Conservation (phyloP, 768 basidiomycete genomes). For the Suillus fuscotomentosus region DNA sequence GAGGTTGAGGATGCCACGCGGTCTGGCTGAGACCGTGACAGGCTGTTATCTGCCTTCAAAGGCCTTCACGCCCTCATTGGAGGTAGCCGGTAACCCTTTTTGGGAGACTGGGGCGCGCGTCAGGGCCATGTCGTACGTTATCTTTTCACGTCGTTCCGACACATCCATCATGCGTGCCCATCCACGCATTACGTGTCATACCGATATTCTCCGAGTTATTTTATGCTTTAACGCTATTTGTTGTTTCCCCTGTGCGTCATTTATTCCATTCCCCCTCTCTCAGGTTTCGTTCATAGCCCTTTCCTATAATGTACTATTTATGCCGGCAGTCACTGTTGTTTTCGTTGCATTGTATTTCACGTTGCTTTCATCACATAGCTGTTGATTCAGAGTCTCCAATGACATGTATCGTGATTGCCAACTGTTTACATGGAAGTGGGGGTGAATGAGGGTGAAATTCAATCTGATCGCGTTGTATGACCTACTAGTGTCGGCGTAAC, state of each 20-base stretch:
- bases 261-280: not conserved
- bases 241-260: slow-evolving; percentile 1
- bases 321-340: not conserved
- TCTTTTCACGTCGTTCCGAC: not conserved
- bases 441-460: not conserved
- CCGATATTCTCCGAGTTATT: slow-evolving; percentile 18
- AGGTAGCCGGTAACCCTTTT: not conserved
- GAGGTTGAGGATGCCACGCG: not conserved
- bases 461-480: not conserved
- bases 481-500: not conserved
- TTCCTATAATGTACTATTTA: slow-evolving; percentile 2
- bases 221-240: slow-evolving; percentile 32
- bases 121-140: not conserved
- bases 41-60: not conserved
- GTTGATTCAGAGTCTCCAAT: not conserved
- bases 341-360: not conserved
- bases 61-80: not conserved
- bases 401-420: not conserved
- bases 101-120: not conserved
- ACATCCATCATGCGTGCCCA: slow-evolving; percentile 18
- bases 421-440: not conserved
- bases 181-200: slow-evolving; percentile 19
- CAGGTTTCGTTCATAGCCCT: not conserved
- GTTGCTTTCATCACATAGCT: not conserved
- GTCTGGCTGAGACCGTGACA: not conserved